A percentile compares a stretch with the other conserved stretches of the same genome.
These are phyloP conservation scores for Tarenaya hassleriana DNA, from an alignment of 345 rosid species.

Conservation along the genomic window DNA sequence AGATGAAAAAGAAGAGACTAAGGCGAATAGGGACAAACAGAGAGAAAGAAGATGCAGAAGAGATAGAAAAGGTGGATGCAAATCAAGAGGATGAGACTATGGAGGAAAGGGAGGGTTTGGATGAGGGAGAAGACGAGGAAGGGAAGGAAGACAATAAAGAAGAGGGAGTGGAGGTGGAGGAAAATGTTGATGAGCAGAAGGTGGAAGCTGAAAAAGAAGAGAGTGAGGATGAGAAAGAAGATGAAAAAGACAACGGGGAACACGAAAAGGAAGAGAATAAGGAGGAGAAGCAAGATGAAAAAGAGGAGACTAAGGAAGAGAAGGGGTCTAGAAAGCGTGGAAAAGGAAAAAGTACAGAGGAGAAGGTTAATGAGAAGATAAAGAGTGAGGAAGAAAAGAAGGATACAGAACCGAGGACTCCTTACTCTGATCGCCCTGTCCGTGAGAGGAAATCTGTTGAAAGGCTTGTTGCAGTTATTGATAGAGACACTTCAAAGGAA, in stretches of 20 bases:
- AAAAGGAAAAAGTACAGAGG: conserved; percentile 33
- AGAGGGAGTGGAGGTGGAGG: conserved; percentile 19
- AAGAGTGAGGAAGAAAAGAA: conserved; percentile 38
- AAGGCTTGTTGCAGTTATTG: conserved; percentile 79
- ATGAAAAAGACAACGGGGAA: conserved; percentile 13
- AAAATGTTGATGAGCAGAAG: neutral
- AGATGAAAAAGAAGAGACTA: conserved; percentile 29
- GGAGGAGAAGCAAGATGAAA: conserved; percentile 26
- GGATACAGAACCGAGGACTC: conserved; percentile 54
- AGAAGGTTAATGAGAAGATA: conserved; percentile 37
- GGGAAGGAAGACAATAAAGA: conserved; percentile 4
- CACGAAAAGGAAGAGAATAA: conserved; percentile 16
- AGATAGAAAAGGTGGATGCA: conserved; percentile 4
- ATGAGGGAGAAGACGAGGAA: conserved; percentile 23
- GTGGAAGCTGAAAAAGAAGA: conserved; percentile 13
- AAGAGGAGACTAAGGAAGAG: conserved; percentile 27
- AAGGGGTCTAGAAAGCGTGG: conserved; percentile 41
- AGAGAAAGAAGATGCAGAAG: conserved; percentile 12
- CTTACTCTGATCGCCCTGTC: conserved; percentile 71
- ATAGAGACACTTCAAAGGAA: conserved; percentile 66
- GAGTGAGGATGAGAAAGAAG: conserved; percentile 23
- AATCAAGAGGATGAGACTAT: neutral
- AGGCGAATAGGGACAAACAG: too few species aligned
- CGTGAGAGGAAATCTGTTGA: conserved; percentile 95
- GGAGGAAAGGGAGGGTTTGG: conserved; percentile 14